Conservation (phyloP, 371 early-diverging fungal genomes). For the Lichtheimia ornata region DNA sequence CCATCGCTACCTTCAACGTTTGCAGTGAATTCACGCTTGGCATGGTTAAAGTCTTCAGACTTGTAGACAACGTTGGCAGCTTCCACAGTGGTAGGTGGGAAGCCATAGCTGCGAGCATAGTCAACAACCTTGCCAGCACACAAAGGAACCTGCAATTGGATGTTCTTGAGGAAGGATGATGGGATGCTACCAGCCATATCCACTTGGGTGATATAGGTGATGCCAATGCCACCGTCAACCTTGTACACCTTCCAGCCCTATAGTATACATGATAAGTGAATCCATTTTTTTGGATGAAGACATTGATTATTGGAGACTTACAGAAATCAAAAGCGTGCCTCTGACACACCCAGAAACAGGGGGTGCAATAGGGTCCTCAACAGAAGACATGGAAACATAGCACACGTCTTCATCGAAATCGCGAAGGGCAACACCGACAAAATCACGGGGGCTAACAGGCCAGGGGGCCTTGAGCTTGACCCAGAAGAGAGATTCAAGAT, state of each 20-base stretch:
- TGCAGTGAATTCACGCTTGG: conserved; percentile 17
- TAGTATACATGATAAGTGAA: neutral
- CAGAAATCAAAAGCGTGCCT: conserved; percentile 38
- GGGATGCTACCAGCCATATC: conserved; percentile 50
- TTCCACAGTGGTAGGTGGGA: conserved; percentile 25
- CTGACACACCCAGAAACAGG: conserved; percentile 32
- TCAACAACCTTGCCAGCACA: conserved; percentile 46
- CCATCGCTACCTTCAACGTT: conserved; percentile 23
- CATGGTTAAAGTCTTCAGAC: conserved; percentile 39
- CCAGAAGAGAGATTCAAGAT: conserved; percentile 41
- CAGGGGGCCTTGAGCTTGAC: conserved; percentile 45
- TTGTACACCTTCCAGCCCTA: conserved; percentile 44
- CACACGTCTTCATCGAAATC: conserved; percentile 22
- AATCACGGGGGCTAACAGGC: conserved; percentile 39
- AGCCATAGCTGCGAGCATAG: conserved; percentile 36
- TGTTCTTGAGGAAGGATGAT: conserved; percentile 33
- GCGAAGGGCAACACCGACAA: conserved; percentile 15
- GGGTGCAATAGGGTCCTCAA: conserved; percentile 20
- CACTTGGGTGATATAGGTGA: conserved; percentile 45
- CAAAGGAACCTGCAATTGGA: conserved; percentile 45
- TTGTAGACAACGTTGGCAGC: conserved; percentile 21
- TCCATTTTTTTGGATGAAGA: neutral
- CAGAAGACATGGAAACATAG: conserved; percentile 35
- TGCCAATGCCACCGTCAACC: conserved; percentile 29
- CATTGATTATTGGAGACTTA: neutral